A percentile compares a stretch with the other conserved stretches of the same genome.
These are phyloP conservation scores for sorghum (Sorghum bicolor) DNA, from an alignment of 176 grass and related monocot species.

Conservation along the genomic window Sorghum_bicolor_NCBIv3 NC_012870.2:69048001-69048500, in stretches of 20 bases:
- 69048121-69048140: neutral
- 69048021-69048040: conserved; percentile 17
- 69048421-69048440: neutral
- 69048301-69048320: neutral
- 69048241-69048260: neutral
- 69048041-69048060: neutral
- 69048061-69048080: conserved; percentile 20
- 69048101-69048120: conserved; percentile 6
- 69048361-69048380: neutral
- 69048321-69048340: neutral
- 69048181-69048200: neutral
- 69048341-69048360: conserved; percentile 19
- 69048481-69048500: conserved; percentile 26
- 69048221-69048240: neutral
- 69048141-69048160: neutral
- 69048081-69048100: conserved; percentile 4
- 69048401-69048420: neutral
- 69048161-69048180: conserved; percentile 23
- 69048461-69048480: conserved; percentile 29
- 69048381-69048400: neutral
- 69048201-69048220: neutral
- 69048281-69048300: neutral
- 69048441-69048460: conserved; percentile 24
- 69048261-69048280: neutral
- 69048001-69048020: neutral